Base-by-base conservation (phyloP, 352 stramenopile species). In the Phytophthora macrochlamydospora region DNA sequence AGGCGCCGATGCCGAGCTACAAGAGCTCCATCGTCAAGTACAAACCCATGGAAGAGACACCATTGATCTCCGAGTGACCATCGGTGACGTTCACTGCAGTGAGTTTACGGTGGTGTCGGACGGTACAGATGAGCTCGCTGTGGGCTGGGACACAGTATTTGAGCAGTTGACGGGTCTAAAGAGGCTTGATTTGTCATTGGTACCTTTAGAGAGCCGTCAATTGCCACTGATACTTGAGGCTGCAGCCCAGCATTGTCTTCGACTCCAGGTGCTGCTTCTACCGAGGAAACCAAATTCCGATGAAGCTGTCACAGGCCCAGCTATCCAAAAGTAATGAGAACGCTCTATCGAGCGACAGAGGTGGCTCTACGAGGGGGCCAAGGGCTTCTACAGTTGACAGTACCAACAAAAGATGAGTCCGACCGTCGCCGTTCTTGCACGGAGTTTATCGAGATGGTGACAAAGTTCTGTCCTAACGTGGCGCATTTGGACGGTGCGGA, bases 221-320 rank as follows among this genome's bases (percentile, higher is more conserved):
- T 4, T 73, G 0, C 44, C 14, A 13, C 9, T 46, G 14, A 53
- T 73, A 14, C 7, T 76, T 18, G 48, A 57, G 18, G 56, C 64
- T 0, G 69, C 46, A 2, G 37, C 44, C 7, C 62, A 62, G 28
- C 38, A 62, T 43, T 70, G 64, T 31, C 7, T 40, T 6, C 31
- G 65, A 4, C 9, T 76, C 44, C 50, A 76, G 35, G 31, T 13
- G 24, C 59, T 73, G 18, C n/a, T 70, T 14, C n/a, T 76, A 6
- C 59, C 64, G 0, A 40, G 67, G 1, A 62, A 66, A 4, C 18
- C 28, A 1, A 14, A 32, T 0, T 2, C 7, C 32, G 14, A 42
- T 9, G 12, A 31, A 9, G 3, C 18, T n/a, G 7, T 43, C 2
- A 0, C 7, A 40, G 48, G 48, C 28, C 1, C 37, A 9, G 33